phyloP scores from a whole-genome alignment of 768 basidiomycete genomes.

The Coprinopsis marcescibilis region DNA sequence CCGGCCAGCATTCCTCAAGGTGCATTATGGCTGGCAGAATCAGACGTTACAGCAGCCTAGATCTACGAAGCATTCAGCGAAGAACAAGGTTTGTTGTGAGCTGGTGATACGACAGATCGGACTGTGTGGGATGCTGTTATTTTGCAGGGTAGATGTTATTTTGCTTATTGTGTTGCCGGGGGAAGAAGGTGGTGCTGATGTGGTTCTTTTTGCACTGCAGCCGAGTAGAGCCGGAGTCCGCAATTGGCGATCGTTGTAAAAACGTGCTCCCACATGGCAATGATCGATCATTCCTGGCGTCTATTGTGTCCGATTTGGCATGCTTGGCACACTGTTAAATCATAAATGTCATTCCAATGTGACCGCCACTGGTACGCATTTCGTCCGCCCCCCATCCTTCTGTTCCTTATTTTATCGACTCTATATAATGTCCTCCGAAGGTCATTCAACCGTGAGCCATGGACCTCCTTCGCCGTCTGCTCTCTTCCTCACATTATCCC shows the following conservation, averaged over 20 bases:
- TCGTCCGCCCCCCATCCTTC: conserved; percentile 1
- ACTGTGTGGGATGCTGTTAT: not conserved
- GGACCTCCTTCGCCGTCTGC: not conserved
- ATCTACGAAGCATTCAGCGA: no score
- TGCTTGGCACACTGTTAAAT: not conserved
- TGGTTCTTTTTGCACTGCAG: conserved; percentile 1
- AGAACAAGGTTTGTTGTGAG: no score
- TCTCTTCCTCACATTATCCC: conserved; percentile 1
- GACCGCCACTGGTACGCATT: conserved; percentile 4
- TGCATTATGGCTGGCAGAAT: no score
- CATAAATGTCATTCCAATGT: not conserved
- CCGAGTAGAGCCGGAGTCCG: conserved; percentile 10
- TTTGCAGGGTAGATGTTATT: not conserved
- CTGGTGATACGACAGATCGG: no score
- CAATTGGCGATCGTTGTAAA: conserved; percentile 7
- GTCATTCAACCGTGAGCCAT: conserved; percentile 9
- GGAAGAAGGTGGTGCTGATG: not conserved
- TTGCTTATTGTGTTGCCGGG: conserved; percentile 3
- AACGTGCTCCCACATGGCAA: conserved; percentile 13
- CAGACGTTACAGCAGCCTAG: no score
- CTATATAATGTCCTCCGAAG: conserved; percentile 11
- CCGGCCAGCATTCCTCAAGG: no score
- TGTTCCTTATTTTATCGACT: not conserved
- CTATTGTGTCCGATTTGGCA: conserved; percentile 9
- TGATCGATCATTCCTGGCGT: conserved; percentile 8